Base-by-base conservation (phyloP, 352 stramenopile genomes). In the Phytophthora gonapodyides region DNA sequence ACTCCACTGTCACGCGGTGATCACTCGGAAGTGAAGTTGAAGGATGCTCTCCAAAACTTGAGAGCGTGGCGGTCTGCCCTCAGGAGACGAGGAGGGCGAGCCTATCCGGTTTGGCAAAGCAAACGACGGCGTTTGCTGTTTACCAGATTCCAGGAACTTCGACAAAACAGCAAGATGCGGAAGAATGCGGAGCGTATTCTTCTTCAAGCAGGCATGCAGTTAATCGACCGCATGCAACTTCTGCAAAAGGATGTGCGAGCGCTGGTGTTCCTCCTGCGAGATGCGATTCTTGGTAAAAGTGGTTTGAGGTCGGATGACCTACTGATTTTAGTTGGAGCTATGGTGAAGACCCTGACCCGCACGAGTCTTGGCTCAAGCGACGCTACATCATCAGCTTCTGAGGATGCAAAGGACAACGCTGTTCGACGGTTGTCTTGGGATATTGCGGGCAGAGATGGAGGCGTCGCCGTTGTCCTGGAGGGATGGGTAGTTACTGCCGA, bases 401-500 rank as follows among this genome's bases (percentile, higher is more conserved):
- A 55, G 45, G 44, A 65, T 10, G 40, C 51, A 12, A 64, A 50
- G 27, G 44, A 63, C 37, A 56, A 49, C 11, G 3, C 68, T 24
- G 48, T 71, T 55, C 58, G 46, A 35, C 58, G 42, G n/a, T 44
- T 72, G 24, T 73, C 65, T 21, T 63, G 58, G 44, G 64, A 71
- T 40, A 43, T 69, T 57, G 61, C 52, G 51, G 57, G 69, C 16
- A 68, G 54, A 45, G 58, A 67, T 56, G 69, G 57, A 47, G 45
- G 54, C 30, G 55, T 51, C 24, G 43, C 34, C 2, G 52, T 69
- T 48, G 15, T 82, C 27, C 64, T 78, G 51, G 59, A 81, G 38
- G 78, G 82, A 0, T 87, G 76, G 59, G 77, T 92, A 9, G 62
- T 80, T 9, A 78, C 74, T 35, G 76, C 73, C 17, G 75, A 89